Base-by-base conservation (phyloP, 805 yeast genomes). In the Lachancea sp. region DNA sequence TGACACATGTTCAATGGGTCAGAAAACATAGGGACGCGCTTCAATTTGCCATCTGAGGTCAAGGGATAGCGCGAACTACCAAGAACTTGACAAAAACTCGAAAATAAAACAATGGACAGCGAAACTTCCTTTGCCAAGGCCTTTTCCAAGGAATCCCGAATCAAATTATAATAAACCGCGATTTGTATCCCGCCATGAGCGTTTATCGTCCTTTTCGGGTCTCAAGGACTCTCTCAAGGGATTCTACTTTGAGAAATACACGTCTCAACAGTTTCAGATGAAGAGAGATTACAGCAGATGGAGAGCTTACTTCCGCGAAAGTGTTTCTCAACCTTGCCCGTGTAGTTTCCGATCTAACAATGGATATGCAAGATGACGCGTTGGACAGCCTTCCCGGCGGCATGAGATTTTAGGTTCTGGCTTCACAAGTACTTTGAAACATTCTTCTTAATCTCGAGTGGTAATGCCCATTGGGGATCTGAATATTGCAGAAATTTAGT, bases 361-460 rank as follows among this genome's bases (percentile, higher is more conserved):
- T 12, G 31, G 15, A 12, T 34, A 27, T 41, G 30, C 44, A 34
- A 33, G 44, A 41, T 18, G 40, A 41, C 22, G n/a, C 44, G 6
- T 16, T 27, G 44, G 34, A 34, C 17, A 41, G 22, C 18, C 30
- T 34, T 13, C 44, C 44, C 12, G 20, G 20, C 17, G 40, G 44
- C 11, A 33, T 41, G 34, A 31, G 34, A 16, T 41, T 22, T 19
- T 37, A 22, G 8, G 8, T 8, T 22, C 25, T 22, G n/a, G 8
- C 25, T 22, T 33, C 17, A 34, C 26, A 27, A 13, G 15, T 29
- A 29, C 31, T 29, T 29, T 5, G 5, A 29, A 29, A 11, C 13
- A 12, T 3, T 7, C 13, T 29, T 8, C 8, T 8, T 4, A 22
- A 6, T 22, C 8, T 22, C 25, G 8, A 22, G 8, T 6, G 8